Evolutionary conservation across 1,284 basidiomycete species (phyloP).

Genomic region (Austropuccinia psidii): DNA sequence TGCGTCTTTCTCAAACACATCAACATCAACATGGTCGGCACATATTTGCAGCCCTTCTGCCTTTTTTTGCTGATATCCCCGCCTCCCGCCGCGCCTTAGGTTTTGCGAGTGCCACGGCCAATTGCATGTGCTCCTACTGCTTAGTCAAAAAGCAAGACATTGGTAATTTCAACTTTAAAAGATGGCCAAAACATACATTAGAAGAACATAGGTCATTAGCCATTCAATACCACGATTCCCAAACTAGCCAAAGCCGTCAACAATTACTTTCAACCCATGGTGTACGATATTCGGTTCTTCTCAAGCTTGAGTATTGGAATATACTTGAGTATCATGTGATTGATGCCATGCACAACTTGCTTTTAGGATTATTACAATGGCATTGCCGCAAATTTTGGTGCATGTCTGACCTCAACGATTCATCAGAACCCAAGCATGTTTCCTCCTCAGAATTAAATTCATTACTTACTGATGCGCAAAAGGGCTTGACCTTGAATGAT

Average conservation of each 20-base stretch:
- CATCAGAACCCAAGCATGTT: background rate
- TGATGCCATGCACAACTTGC: constrained; percentile 20
- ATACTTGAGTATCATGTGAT: background rate
- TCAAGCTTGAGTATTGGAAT: constrained; percentile 20
- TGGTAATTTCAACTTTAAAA: background rate
- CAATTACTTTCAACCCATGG: background rate
- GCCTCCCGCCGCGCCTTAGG: constrained; percentile 34
- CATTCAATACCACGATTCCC: background rate
- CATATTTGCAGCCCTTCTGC: constrained; percentile 17
- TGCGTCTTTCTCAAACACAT: constrained; percentile 34
- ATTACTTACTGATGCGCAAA: background rate
- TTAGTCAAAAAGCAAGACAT: background rate
- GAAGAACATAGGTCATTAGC: background rate
- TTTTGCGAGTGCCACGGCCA: background rate
- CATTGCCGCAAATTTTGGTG: constrained; percentile 8
- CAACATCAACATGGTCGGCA: background rate
- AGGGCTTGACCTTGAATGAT: background rate
- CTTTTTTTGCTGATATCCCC: constrained; percentile 38
- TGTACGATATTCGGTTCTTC: constrained; percentile 2
- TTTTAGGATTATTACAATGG: constrained; percentile 2
- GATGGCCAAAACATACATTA: background rate
- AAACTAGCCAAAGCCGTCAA: background rate
- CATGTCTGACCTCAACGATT: background rate
- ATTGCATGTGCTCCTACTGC: constrained; percentile 36
- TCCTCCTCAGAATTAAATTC: background rate